A percentile compares a stretch with the other conserved stretches of the same genome.
phyloP scores from a whole-genome alignment of 805 yeast genomes.

The Cyberlindnera subsufficiens region DNA sequence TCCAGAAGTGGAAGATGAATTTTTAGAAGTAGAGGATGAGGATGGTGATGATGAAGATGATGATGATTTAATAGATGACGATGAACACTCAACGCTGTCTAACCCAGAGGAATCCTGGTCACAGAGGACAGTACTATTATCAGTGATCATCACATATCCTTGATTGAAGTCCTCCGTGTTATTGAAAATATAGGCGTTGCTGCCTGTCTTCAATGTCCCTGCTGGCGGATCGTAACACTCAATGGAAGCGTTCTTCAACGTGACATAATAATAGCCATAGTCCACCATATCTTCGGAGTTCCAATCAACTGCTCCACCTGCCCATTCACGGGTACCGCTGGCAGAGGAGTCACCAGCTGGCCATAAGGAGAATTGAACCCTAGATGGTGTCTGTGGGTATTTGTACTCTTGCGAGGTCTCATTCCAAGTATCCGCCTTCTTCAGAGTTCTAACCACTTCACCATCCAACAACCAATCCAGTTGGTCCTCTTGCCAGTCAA shows the following conservation, averaged over 20 bases:
- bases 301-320: constrained; percentile 89
- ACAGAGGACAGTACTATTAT: constrained; percentile 55
- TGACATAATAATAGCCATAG: constrained; percentile 78
- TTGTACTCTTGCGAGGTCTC: constrained; percentile 49
- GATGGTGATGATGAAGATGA: constrained; percentile 15
- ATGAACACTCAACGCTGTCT: constrained; percentile 38
- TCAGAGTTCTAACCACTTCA: constrained; percentile 54
- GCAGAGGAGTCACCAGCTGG: constrained; percentile 63
- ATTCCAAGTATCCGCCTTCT: constrained; percentile 55
- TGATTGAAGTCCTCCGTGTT: constrained; percentile 41
- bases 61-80: constrained; percentile 10
- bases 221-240: constrained; percentile 72
- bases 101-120: constrained; percentile 61
- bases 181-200: constrained; percentile 49
- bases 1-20: constrained; percentile 2
- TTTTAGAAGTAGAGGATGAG: constrained; percentile 6
- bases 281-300: constrained; percentile 61
- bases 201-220: constrained; percentile 38
- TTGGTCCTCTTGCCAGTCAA: constrained; percentile 78
- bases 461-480: constrained; percentile 75
- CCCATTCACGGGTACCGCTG: constrained; percentile 70
- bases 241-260: constrained; percentile 52
- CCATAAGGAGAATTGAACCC: constrained; percentile 72
- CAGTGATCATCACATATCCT: constrained; percentile 52
- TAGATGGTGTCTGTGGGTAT: constrained; percentile 71